Conservation (phyloP, 345 rosid species). For the Acer saccharum region DNA sequence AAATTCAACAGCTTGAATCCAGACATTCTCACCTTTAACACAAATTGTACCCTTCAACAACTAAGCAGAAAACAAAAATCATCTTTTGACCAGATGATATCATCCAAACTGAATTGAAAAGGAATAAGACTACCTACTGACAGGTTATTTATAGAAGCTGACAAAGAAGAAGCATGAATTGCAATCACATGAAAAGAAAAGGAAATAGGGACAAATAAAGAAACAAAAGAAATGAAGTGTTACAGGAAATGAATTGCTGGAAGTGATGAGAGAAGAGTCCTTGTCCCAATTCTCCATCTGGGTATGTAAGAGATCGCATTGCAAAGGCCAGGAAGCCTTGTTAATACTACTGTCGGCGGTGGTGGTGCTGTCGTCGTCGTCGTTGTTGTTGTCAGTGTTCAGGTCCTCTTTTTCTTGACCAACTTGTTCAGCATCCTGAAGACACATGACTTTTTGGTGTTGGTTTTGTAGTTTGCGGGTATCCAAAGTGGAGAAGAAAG, state of each 20-base stretch:
- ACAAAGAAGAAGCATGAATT: not conserved
- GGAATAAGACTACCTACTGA: not conserved
- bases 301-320: conserved; percentile 41
- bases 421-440: conserved; percentile 43
- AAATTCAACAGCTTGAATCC: no score
- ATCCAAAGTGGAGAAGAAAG: conserved; percentile 25
- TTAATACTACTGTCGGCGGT: conserved; percentile 26
- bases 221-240: conserved; percentile 16
- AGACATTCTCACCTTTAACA: not conserved
- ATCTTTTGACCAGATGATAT: not conserved
- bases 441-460: conserved; percentile 40
- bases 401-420: conserved; percentile 32
- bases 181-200: not conserved
- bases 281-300: conserved; percentile 45
- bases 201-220: not conserved
- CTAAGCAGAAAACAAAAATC: not conserved
- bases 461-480: conserved; percentile 7
- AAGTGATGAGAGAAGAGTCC: conserved; percentile 33
- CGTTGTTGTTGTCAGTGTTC: conserved; percentile 17
- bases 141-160: not conserved
- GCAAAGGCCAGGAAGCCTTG: conserved; percentile 38
- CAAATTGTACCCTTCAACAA: not conserved
- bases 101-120: not conserved
- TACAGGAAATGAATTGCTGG: conserved; percentile 47
- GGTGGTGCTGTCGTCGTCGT: conserved; percentile 22